Percentiles rank a stretch among this genome's conserved stretches.
Evolutionary conservation across 345 rosid species (phyloP).

Genomic region (Lumnitzera littorea): DNA sequence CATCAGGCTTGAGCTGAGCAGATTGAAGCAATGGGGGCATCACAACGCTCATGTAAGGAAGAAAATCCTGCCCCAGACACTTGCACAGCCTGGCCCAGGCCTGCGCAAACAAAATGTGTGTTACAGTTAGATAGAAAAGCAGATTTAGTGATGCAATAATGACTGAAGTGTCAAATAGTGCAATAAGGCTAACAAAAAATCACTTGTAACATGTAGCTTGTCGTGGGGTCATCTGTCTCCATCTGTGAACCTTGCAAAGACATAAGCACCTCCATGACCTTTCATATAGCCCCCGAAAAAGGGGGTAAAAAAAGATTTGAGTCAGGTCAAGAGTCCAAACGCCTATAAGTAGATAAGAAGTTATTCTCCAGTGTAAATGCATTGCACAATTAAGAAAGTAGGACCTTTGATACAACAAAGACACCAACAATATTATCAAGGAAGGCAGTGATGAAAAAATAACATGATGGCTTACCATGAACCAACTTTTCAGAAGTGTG

Average conservation of each 20-base stretch:
- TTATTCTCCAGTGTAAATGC: neutral
- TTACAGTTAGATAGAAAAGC: constrained; percentile 4
- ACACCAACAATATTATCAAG: too few species aligned
- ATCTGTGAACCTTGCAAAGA: constrained; percentile 92
- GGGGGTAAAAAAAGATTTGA: neutral
- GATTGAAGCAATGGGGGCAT: constrained; percentile 99
- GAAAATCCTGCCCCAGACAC: constrained; percentile 97
- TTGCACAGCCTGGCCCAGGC: constrained; percentile 99
- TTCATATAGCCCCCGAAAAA: neutral
- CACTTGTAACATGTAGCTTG: constrained; percentile 98
- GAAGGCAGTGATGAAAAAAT: too few species aligned
- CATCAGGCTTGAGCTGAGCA: constrained; percentile 99
- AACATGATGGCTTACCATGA: too few species aligned
- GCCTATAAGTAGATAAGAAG: neutral
- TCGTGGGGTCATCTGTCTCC: constrained; percentile 99
- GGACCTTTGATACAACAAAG: neutral
- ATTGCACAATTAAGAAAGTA: neutral
- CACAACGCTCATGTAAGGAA: constrained; percentile 95
- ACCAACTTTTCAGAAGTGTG: too few species aligned
- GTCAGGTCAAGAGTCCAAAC: neutral
- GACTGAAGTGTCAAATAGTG: neutral
- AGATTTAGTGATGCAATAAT: neutral
- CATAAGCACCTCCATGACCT: constrained; percentile 99
- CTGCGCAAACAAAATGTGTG: constrained; percentile 25
- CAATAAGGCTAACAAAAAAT: constrained; percentile 8